Evolutionary conservation across 176 grass and related monocot species (phyloP).

Genomic region (Dendrocalamus sinicus): DNA sequence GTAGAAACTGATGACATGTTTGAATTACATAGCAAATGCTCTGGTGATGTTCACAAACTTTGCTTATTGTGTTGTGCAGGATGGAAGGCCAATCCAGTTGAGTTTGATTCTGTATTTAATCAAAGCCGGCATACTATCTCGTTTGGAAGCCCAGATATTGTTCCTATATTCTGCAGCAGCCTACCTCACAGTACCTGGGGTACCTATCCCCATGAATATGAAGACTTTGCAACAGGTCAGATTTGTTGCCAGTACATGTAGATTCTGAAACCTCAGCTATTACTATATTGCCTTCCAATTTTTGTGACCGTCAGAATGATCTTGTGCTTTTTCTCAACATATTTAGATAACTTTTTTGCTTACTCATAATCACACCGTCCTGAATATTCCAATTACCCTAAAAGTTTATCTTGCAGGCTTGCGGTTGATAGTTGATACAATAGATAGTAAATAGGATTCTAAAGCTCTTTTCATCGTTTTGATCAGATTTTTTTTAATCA

Average conservation of each 20-base stretch:
- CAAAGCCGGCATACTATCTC: conserved; percentile 76
- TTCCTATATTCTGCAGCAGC: conserved; percentile 91
- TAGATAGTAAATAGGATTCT: conserved; percentile 2
- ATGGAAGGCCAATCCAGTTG: conserved; percentile 95
- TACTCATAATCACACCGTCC: not conserved
- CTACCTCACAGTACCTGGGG: conserved; percentile 82
- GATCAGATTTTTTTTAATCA: not conserved
- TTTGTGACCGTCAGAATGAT: conserved; percentile 10
- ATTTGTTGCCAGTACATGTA: conserved; percentile 27
- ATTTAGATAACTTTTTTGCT: conserved; percentile 1
- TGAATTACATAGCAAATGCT: too few relatives aligned
- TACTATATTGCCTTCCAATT: not conserved
- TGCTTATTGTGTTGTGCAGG: conserved; percentile 52
- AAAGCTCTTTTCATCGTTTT: conserved; percentile 6
- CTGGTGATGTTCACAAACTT: not conserved
- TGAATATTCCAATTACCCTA: conserved; percentile 23
- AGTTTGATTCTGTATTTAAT: conserved; percentile 99
- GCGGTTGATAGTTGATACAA: not conserved
- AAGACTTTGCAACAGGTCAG: conserved; percentile 91
- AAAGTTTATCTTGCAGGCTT: conserved; percentile 26
- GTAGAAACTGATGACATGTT: not conserved
- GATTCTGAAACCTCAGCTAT: conserved; percentile 20
- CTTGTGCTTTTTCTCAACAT: conserved; percentile 5
- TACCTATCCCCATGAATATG: conserved; percentile 79
- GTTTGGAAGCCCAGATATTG: conserved; percentile 89